These are phyloP conservation scores for Leccinum broughii DNA, from an alignment of 768 basidiomycete species.

Conservation along the genomic window DNA sequence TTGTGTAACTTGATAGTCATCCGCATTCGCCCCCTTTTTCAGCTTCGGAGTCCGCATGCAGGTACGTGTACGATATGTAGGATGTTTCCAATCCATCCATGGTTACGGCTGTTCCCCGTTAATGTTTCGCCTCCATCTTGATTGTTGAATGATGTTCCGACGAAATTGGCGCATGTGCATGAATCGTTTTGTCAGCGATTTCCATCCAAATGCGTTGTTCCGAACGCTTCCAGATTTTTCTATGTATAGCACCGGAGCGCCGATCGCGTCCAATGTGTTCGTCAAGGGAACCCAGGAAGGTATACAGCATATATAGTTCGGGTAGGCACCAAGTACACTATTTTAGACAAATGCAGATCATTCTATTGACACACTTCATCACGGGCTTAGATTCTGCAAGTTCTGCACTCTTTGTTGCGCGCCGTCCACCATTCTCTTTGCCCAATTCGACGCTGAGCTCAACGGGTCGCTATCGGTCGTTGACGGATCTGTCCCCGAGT, in stretches of 20 bases:
- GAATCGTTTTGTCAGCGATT: background rate
- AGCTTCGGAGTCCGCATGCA: background rate
- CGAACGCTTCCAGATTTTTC: background rate
- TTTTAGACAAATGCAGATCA: background rate
- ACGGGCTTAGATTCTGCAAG: constrained; percentile 6
- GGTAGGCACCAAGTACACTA: background rate
- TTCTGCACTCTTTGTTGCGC: constrained; percentile 17
- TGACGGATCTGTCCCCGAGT: background rate
- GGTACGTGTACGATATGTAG: background rate
- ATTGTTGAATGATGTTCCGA: background rate
- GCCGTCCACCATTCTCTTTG: constrained; percentile 11
- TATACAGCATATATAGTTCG: background rate
- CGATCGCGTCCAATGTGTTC: background rate
- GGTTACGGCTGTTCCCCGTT: background rate
- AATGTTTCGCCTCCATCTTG: background rate
- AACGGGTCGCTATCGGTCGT: constrained; percentile 1
- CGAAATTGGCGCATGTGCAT: background rate
- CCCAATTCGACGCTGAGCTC: constrained; percentile 16
- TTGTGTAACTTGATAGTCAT: background rate
- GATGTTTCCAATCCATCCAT: background rate
- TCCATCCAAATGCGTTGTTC: too few relatives aligned
- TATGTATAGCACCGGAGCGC: background rate
- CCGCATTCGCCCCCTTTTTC: background rate
- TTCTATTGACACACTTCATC: background rate
- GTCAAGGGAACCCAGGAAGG: background rate